Evolutionary conservation across 2,329 filamentous ascomycete genomes (phyloP), one percentile per base, ranked within the genome.

Genomic region (Colletotrichum sp.): DNA sequence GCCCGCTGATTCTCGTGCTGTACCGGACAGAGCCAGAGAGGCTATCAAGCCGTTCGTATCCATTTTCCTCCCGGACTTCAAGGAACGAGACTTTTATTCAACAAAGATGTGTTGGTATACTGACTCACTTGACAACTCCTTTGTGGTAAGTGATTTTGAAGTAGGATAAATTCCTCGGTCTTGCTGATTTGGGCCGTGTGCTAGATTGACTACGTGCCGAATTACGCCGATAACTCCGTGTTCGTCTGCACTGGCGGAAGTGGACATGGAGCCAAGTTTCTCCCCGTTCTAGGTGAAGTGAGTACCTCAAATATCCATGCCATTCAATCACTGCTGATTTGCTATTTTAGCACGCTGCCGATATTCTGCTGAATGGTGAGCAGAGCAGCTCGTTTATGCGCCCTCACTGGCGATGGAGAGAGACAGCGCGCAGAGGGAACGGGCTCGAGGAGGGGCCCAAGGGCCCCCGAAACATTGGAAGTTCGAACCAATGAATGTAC

Each of bases 31-130:
- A 66, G 49, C 66, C 67, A 80, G 70, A 78, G 65, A 79, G 12
- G 80, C 78, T 6, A 80, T 83, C 22, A 79, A 81, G 30, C 44
- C 67, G 12, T 87, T 88, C 71, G 74, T 87, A 1, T 80, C 82
- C 19, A 81, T 83, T 8, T 85, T 86, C 73, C 78, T 89, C 6
- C 88, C 88, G 0, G 87, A 89, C 65, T 80, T 89, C 8, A 78
- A 76, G 1, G 69, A 77, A 25, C 82, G 44, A 75, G 79, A 22
- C 74, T 89, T 65, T 73, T 79, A 29, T 77, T 89, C 71, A 85
- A 87, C 80, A 0, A 85, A 89, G 30, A 85, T 93, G 6, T 93
- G 91, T 82, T 92, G 90, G 90, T 92, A 92, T 78, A 90, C 86
- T 0, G 91, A 92, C 78, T 91, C 89, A 0, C 87, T 87, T 2